A percentile compares a stretch with the other conserved stretches of the same genome.
phyloP scores from a whole-genome alignment of 2,329 filamentous ascomycete species.

The Orbilia quercus region DNA sequence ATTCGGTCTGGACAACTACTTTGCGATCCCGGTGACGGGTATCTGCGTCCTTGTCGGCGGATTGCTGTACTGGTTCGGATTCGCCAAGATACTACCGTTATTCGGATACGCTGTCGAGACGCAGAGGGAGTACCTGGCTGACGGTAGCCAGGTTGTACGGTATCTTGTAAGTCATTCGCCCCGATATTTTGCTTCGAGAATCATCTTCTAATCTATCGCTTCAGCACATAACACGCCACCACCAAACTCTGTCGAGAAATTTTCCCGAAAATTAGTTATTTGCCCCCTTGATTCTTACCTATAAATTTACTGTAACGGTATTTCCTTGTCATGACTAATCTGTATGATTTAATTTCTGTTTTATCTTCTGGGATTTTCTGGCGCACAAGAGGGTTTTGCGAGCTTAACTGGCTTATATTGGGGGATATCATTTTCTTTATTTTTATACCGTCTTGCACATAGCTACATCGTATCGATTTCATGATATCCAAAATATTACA shows the following conservation, averaged over 20 bases:
- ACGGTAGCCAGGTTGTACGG: constrained; percentile 54
- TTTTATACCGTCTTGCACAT: too few species aligned
- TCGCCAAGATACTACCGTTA: constrained; percentile 67
- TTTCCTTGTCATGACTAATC: not conserved
- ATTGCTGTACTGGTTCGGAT: constrained; percentile 68
- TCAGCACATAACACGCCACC: constrained; percentile 50
- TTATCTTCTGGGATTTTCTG: constrained; percentile 7
- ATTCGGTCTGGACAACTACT: constrained; percentile 64
- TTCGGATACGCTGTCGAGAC: constrained; percentile 62
- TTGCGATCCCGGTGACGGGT: constrained; percentile 70
- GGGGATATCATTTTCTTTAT: not conserved
- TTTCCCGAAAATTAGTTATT: constrained; percentile 28
- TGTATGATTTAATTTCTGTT: not conserved
- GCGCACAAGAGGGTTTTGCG: not conserved
- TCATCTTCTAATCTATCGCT: not conserved
- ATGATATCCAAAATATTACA: not conserved
- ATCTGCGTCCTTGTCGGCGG: constrained; percentile 68
- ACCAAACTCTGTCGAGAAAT: constrained; percentile 37
- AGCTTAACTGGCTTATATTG: too few species aligned
- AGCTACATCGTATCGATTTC: too few species aligned
- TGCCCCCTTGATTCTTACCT: not conserved
- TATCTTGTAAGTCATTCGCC: constrained; percentile 40
- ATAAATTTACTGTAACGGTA: not conserved
- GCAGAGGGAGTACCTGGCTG: constrained; percentile 51
- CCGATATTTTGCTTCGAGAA: not conserved